phyloP scores from a whole-genome alignment of 164 flowering plant genomes.

The Berberis vulgaris region DNA sequence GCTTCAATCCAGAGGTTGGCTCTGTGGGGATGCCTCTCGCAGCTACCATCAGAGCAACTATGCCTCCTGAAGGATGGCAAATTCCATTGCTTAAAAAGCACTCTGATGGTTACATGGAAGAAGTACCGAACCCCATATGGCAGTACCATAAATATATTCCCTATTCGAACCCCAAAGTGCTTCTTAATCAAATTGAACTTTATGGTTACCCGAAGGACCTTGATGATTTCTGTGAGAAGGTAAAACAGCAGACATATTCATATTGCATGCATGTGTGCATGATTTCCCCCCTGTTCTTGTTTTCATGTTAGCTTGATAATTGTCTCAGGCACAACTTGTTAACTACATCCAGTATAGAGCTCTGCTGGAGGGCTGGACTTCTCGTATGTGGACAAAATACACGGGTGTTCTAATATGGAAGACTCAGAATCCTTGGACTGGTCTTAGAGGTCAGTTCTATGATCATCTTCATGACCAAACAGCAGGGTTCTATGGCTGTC shows the following conservation, averaged over 20 bases:
- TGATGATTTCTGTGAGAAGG: conserved; percentile 95
- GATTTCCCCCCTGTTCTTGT: neutral
- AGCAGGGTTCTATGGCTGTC: no score
- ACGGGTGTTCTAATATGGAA: no score
- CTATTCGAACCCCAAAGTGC: conserved; percentile 67
- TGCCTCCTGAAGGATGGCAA: conserved; percentile 92
- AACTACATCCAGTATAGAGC: no score
- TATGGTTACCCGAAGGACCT: conserved; percentile 79
- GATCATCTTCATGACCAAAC: no score
- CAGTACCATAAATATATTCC: conserved; percentile 90
- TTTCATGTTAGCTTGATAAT: conserved; percentile 1
- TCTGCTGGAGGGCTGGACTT: no score
- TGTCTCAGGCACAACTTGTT: conserved; percentile 80
- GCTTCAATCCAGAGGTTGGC: conserved; percentile 99
- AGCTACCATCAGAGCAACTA: conserved; percentile 89
- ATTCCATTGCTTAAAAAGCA: conserved; percentile 68
- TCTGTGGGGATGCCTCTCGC: conserved; percentile 95
- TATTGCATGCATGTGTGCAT: neutral
- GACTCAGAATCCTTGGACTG: no score
- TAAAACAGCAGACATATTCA: conserved; percentile 10
- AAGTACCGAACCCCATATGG: conserved; percentile 91
- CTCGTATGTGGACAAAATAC: no score
- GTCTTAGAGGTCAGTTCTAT: no score
- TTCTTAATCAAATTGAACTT: conserved; percentile 69
- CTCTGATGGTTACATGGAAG: conserved; percentile 55